Evolutionary conservation across 1,139 yeast genomes (phyloP).

Genomic region (Chernovozyma sophiae-reginae): DNA sequence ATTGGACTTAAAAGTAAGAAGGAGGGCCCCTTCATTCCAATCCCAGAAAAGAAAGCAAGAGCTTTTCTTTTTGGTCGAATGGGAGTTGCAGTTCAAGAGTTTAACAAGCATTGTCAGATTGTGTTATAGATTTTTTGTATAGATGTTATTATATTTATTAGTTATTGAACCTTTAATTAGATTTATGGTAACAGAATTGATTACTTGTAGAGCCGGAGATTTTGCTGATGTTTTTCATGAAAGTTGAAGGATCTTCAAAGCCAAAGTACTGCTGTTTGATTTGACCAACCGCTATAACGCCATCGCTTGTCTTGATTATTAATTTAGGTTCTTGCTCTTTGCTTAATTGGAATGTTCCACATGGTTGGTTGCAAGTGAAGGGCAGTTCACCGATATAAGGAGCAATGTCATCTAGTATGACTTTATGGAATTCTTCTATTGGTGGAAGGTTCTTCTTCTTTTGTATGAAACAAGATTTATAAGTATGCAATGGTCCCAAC

Average conservation of each 20-base stretch:
- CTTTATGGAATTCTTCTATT: conserved; percentile 12
- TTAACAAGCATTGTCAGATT: conserved; percentile 58
- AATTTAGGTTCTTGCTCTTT: conserved; percentile 18
- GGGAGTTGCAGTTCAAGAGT: conserved; percentile 76
- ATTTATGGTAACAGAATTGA: background rate
- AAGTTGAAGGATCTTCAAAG: conserved; percentile 41
- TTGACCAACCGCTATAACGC: conserved; percentile 27
- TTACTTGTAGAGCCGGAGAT: conserved; percentile 33
- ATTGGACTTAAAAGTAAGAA: conserved; percentile 56
- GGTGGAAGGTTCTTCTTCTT: conserved; percentile 22
- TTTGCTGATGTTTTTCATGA: conserved; percentile 38
- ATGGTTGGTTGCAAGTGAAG: conserved; percentile 13
- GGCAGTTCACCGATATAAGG: background rate
- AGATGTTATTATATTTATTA: too few species aligned
- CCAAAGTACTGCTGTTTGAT: conserved; percentile 55
- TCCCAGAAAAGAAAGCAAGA: conserved; percentile 64
- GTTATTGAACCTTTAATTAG: conserved; percentile 5
- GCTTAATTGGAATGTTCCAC: conserved; percentile 39
- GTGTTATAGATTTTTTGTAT: conserved; percentile 17
- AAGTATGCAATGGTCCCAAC: conserved; percentile 57
- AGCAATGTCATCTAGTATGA: background rate
- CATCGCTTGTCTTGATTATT: conserved; percentile 41
- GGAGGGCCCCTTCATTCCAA: conserved; percentile 73
- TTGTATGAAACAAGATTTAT: conserved; percentile 28
- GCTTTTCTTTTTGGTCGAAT: conserved; percentile 68